Percentiles rank a stretch among this genome's conserved stretches.
Evolutionary conservation across 2,329 filamentous ascomycete species (phyloP).

Genomic region (Aspergillus aculeatus): DNA sequence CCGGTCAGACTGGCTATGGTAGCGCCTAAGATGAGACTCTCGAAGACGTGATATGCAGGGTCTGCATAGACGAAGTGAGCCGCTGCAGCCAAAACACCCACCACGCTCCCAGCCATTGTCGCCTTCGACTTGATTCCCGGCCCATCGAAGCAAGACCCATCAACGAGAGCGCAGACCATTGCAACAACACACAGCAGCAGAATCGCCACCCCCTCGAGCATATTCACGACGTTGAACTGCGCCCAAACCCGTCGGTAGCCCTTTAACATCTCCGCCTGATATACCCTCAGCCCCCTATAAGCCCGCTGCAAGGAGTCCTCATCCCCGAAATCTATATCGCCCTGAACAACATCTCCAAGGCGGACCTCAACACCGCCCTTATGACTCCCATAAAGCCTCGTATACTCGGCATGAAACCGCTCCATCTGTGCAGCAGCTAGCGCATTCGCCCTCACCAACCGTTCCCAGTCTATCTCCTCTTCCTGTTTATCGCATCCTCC

Average conservation of each 20-base stretch:
- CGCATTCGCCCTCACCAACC: slow-evolving; percentile 71
- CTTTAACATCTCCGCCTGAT: slow-evolving; percentile 72
- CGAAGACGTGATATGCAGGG: neutral
- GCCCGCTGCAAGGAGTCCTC: neutral
- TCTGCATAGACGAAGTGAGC: neutral
- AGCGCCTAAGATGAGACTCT: neutral
- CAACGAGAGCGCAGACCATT: slow-evolving; percentile 45
- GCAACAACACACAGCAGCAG: slow-evolving; percentile 53
- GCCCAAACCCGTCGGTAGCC: slow-evolving; percentile 87
- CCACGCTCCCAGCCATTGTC: neutral
- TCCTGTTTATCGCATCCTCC: slow-evolving; percentile 48
- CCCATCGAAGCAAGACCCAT: neutral
- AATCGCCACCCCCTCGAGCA: slow-evolving; percentile 64
- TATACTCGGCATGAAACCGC: slow-evolving; percentile 82
- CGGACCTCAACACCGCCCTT: neutral
- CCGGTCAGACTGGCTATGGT: neutral
- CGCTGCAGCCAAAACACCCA: neutral
- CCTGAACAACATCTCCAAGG: neutral
- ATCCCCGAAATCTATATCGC: neutral
- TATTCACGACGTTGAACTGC: slow-evolving; percentile 80
- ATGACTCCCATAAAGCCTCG: slow-evolving; percentile 29
- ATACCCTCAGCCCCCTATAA: slow-evolving; percentile 44
- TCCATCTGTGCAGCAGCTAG: slow-evolving; percentile 80
- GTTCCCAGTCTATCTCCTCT: slow-evolving; percentile 66
- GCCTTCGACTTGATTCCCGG: neutral